These are phyloP conservation scores for Aristolochia californica DNA, from an alignment of 164 flowering plant species.

Conservation along the genomic window DNA sequence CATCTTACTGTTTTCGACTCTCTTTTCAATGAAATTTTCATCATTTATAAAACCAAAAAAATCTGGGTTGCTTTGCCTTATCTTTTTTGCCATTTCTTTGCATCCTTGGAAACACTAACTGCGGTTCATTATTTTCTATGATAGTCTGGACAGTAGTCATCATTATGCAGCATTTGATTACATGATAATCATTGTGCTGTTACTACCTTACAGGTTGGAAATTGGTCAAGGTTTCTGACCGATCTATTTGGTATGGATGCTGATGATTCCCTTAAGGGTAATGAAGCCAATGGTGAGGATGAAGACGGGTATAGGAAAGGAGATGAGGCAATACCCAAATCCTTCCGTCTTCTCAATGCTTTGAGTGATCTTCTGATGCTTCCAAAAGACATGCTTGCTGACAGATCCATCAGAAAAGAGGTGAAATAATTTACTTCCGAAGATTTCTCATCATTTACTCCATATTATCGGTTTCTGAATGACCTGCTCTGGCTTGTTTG, in stretches of 20 bases:
- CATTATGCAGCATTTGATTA: too few relatives aligned
- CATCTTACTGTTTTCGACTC: too few relatives aligned
- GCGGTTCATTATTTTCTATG: too few relatives aligned
- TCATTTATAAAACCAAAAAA: too few relatives aligned
- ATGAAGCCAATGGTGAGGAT: constrained; percentile 11
- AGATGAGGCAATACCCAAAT: constrained; percentile 31
- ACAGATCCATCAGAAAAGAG: constrained; percentile 76
- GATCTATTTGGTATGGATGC: constrained; percentile 59
- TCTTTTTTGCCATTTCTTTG: too few relatives aligned
- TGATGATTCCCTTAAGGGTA: constrained; percentile 24
- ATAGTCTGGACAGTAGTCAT: too few relatives aligned
- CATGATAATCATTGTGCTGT: too few relatives aligned
- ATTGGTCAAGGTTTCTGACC: constrained; percentile 84
- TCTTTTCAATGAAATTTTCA: too few relatives aligned
- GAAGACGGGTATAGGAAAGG: constrained; percentile 28
- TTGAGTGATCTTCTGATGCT: constrained; percentile 98
- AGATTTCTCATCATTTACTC: neutral
- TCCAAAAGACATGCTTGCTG: constrained; percentile 95
- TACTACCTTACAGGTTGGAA: constrained; percentile 59
- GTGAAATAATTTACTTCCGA: constrained; percentile 18
- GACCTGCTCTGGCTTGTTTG: neutral
- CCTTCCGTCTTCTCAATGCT: constrained; percentile 59
- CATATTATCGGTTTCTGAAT: neutral
- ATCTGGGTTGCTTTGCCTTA: too few relatives aligned
- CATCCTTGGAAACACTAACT: too few relatives aligned